phyloP scores from a whole-genome alignment of 1,139 yeast species.

The Hemisphaericaspora xylanilytica region DNA sequence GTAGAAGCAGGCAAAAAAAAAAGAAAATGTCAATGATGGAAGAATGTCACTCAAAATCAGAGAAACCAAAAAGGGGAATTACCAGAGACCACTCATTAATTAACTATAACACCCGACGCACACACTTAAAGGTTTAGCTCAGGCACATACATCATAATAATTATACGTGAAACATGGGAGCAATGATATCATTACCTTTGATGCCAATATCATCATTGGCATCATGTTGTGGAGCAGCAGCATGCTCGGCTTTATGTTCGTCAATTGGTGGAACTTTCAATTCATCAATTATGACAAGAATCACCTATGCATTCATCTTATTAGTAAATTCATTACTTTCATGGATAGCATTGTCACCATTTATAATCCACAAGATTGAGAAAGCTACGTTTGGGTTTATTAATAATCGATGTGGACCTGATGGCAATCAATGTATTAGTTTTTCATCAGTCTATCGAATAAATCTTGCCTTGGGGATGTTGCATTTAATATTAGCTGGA shows the following conservation, averaged over 20 bases:
- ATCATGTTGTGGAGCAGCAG: slow-evolving; percentile 83
- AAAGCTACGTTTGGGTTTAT: slow-evolving; percentile 68
- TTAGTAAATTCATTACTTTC: slow-evolving; percentile 77
- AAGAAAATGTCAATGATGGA: too few species aligned
- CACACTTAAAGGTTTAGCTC: too few species aligned
- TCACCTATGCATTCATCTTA: slow-evolving; percentile 79
- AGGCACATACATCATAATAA: too few species aligned
- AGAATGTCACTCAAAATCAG: too few species aligned
- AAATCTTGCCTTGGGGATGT: slow-evolving; percentile 79
- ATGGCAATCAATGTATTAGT: slow-evolving; percentile 85
- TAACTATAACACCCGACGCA: too few species aligned
- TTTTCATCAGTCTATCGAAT: slow-evolving; percentile 91
- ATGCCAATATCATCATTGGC: slow-evolving; percentile 61
- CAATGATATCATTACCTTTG: slow-evolving; percentile 70
- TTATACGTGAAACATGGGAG: slow-evolving; percentile 61
- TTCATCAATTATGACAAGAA: slow-evolving; percentile 67
- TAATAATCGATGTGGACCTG: slow-evolving; percentile 61
- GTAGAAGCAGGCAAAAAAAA: too few species aligned
- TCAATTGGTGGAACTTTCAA: slow-evolving; percentile 60
- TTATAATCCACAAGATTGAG: slow-evolving; percentile 73
- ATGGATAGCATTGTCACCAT: slow-evolving; percentile 88
- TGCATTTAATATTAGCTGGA: slow-evolving; percentile 72
- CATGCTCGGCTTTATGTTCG: slow-evolving; percentile 66
- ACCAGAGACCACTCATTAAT: too few species aligned
- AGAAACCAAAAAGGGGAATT: too few species aligned